Base-by-base conservation (phyloP, 257 asterid species). In the Gardenia jasminoides region DNA sequence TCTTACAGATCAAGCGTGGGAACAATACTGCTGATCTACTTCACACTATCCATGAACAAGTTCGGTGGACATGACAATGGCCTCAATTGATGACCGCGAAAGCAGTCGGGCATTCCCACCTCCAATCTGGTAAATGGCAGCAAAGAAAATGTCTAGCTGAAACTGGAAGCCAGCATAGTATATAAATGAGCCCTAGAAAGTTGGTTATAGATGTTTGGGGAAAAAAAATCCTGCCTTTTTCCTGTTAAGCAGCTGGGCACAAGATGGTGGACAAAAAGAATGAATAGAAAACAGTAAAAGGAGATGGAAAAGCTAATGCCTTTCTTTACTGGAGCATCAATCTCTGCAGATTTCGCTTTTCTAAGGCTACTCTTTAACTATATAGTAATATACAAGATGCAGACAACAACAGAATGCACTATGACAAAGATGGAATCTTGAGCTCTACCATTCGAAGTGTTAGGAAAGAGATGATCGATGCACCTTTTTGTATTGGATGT, bases 1-100 rank as follows among this genome's bases (percentile, higher is more conserved):
- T 74, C 72, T 75, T 15, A 78, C 83, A 88, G 91, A 67, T 88
- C 91, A 76, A 88, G 91, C 83, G 67, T 84, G 75, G 91, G 91
- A 75, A 88, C 91, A 11, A 80, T 86, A 59, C 39, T 85, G 13
- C 76, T 88, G 28, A 88, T 88, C 76, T 86, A 68, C 43, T 84
- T 86, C 82, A 88, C 88, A 15, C 77, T 88, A 58, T 75, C 91
- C 77, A 76, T 84, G 81, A 61, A 76, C 69, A 86, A 82, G 52
- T 9, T 48, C 76, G 82, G 11, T 61, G 83, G 30, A 52, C 85
- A 78, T 48, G 88, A 82, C 17, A 82, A 46, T 75, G 83, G 66
- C 72, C 80, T 83, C 30, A 78, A 82, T 43, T 87, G 80, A 84
- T 64, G 52, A 20, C 28, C 1, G 16, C 4, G 19, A 24, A 70